Conservation (phyloP, 2,329 filamentous ascomycete genomes). For the Elsinoe perseae region DNA sequence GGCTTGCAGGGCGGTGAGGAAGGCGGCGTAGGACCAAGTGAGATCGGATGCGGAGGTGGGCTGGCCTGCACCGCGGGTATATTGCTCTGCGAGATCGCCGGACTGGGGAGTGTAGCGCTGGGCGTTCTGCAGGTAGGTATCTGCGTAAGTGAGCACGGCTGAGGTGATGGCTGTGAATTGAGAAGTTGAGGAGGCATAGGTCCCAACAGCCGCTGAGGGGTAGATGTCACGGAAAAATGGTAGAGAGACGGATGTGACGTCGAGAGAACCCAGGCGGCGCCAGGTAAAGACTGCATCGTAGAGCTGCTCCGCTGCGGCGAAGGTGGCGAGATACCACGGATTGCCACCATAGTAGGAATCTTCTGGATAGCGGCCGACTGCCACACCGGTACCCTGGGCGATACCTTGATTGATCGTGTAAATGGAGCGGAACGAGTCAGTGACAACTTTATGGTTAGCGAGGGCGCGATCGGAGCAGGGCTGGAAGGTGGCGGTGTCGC, state of each 20-base stretch:
- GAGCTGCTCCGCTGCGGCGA: constrained; percentile 71
- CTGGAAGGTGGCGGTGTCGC: constrained; percentile 66
- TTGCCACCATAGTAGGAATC: constrained; percentile 72
- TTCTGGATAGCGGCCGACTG: constrained; percentile 38
- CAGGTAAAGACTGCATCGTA: constrained; percentile 70
- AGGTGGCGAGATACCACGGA: constrained; percentile 60
- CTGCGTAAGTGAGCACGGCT: constrained; percentile 56
- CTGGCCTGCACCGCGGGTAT: constrained; percentile 40
- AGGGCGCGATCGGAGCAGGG: constrained; percentile 57
- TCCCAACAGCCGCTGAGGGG: constrained; percentile 52
- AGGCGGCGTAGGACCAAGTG: constrained; percentile 67
- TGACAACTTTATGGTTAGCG: constrained; percentile 67
- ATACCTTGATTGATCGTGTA: constrained; percentile 64
- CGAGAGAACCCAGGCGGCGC: constrained; percentile 55
- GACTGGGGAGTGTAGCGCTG: constrained; percentile 46
- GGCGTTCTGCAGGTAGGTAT: constrained; percentile 43
- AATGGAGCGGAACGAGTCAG: constrained; percentile 64
- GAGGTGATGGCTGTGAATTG: constrained; percentile 42
- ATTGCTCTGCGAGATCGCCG: constrained; percentile 64
- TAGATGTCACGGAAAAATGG: constrained; percentile 64
- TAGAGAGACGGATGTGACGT: constrained; percentile 56
- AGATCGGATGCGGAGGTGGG: constrained; percentile 59
- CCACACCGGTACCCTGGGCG: constrained; percentile 48
- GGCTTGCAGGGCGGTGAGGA: constrained; percentile 55
- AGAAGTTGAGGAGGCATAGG: constrained; percentile 46